Evolutionary conservation across 2,329 filamentous ascomycete genomes (phyloP), one percentile per base, ranked within the genome.

Genomic region (Fusarium setosum): DNA sequence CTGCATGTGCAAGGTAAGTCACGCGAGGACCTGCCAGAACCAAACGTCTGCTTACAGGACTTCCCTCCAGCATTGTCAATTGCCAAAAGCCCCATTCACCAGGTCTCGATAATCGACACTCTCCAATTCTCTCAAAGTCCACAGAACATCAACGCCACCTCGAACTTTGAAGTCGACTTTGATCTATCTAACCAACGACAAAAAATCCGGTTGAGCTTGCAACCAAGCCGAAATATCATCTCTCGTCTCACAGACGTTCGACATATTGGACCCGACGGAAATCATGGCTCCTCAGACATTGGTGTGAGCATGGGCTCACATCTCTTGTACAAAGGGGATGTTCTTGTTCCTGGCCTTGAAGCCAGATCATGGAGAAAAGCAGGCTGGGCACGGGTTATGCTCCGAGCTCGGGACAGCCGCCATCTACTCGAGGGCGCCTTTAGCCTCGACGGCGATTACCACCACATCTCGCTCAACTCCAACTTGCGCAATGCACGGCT

Each of bases 371-470:
- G 65, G 40, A 48, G 21, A 12, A 47, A 45, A 3, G 52, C 45
- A 17, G 68, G 68, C 9, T 63, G 51, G 42, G 54, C 68, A 1
- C 60, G 68, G 31, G 55, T 71, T 12, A 57, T 70, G 32, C 5
- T 69, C 5, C 54, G 66, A 15, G 13, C 47, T 18, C 40, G 50
- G 7, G 32, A 50, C 11, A 44, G 59, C 0, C 31, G 29, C 15
- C 38, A 58, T 9, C 18, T 66, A 0, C 51, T 71, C 4, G 68
- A 71, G 2, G 68, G 68, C 1, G 67, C 66, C 0, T 71, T 69
- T 11, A 71, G 48, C 13, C 53, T 69, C 18, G 48, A 57, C 3
- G 48, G 56, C n/a, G 40, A 56, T 1, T 49, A 59, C 7, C 60
- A 63, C 3, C 66, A 71, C 13, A 60, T 71, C 6, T 57, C 67